Evolutionary conservation across 495 filamentous ascomycete species (phyloP).

Genomic region (Cercophora sp.): DNA sequence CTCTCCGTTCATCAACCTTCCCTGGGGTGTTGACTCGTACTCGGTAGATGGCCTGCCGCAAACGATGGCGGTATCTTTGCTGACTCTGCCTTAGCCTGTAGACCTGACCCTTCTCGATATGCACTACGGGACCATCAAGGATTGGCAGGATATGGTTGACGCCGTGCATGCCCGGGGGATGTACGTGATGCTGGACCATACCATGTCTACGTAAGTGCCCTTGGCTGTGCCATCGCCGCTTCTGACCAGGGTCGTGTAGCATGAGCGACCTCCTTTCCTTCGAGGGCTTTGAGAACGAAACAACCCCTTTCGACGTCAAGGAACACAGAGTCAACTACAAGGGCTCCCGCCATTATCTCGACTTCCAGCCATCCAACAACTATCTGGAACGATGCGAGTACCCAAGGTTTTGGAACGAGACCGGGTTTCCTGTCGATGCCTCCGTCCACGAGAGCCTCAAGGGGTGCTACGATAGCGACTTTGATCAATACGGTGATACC

Average conservation of each 20-base stretch:
- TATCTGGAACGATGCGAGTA: conserved; percentile 57
- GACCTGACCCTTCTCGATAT: conserved; percentile 22
- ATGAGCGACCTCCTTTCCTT: conserved; percentile 67
- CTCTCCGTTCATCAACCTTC: conserved; percentile 38
- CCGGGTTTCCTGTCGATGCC: conserved; percentile 45
- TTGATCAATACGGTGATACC: conserved; percentile 63
- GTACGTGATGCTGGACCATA: conserved; percentile 72
- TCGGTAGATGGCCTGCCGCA: conserved; percentile 15
- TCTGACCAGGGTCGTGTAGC: conserved; percentile 12
- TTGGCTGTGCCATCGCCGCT: too few relatives aligned
- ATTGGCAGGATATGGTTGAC: conserved; percentile 59
- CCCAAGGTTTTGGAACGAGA: conserved; percentile 64
- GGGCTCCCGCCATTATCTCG: conserved; percentile 53
- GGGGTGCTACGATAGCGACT: conserved; percentile 64
- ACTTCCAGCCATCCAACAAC: conserved; percentile 55
- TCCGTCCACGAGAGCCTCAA: conserved; percentile 41
- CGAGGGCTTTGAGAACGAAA: conserved; percentile 58
- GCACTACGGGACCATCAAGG: conserved; percentile 47
- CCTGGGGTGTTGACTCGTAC: conserved; percentile 56
- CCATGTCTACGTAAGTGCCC: conserved; percentile 53
- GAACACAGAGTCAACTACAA: conserved; percentile 61
- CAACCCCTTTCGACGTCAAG: conserved; percentile 51
- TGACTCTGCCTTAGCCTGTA: conserved; percentile 15
- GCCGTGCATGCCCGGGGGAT: conserved; percentile 67
- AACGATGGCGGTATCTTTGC: neutral